Evolutionary conservation across 768 basidiomycete species (phyloP), one percentile per base, ranked within the genome.

Genomic region (Boletales sp.): DNA sequence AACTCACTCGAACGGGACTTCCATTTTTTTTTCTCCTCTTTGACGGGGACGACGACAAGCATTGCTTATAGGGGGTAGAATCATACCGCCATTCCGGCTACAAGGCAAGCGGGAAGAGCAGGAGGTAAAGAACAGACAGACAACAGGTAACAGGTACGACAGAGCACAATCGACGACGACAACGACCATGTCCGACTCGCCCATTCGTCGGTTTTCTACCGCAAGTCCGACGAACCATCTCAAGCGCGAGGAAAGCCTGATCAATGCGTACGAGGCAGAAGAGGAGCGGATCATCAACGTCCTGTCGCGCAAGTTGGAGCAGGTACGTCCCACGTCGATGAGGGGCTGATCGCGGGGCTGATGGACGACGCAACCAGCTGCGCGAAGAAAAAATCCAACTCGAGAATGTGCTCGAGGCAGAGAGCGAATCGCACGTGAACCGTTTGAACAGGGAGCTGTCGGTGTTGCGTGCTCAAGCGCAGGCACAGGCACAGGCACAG

Each of bases 201-300:
- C 86, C 37, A 70, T 84, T 44, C 78, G 74, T 46, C 69, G 82
- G 50, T 74, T 84, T 49, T 82, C 83, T 11, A 70, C 73, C 3
- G 72, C 77, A 32, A 81, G 76, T 60, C 71, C 81, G 35, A 76
- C 73, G 53, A 79, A 71, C 48, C 78, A 63, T 10, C 31, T 68
- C 17, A 67, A 78, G 55, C 68, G 74, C 35, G 80, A 84, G 59
- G 89, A 91, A 63, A 84, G 81, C 46, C 74, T 92, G 62, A 91
- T 91, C 62, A 90, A 92, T 67, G 86, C 86, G 18, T 92, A 90
- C 65, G 90, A 92, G 59, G 90, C 90, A 11, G 90, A 93, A 68
- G 89, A 93, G 69, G 90, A 93, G 65, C 82, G 89, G 40, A 90
- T 93, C 48, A 86, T 90, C 56, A 91, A 90, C 53, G 74, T 87